Percentiles rank a stretch among this genome's conserved stretches.
phyloP scores from a whole-genome alignment of 2,329 filamentous ascomycete species.

The Diaporthe capsici region DNA sequence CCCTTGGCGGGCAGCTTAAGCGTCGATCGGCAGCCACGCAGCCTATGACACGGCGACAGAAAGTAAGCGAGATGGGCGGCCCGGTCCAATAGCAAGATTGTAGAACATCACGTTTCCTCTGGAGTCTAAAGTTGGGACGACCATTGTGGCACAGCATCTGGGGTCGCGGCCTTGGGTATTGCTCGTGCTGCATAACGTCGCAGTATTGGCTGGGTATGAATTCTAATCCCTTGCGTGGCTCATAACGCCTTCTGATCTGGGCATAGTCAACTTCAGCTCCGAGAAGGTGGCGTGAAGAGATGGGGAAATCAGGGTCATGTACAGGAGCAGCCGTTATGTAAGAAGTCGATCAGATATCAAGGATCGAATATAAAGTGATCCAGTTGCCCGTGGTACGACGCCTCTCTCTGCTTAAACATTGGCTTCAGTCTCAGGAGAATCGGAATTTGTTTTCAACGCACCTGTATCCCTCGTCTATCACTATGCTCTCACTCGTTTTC shows the following conservation, averaged over 20 bases:
- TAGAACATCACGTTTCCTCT: conserved; percentile 1
- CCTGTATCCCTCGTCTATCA: background rate
- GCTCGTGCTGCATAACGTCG: conserved; percentile 15
- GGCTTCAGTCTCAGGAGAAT: background rate
- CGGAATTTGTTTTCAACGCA: background rate
- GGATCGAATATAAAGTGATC: background rate
- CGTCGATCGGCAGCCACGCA: conserved; percentile 13
- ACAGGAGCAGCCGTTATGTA: no score
- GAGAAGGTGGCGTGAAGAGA: background rate
- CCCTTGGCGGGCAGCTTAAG: background rate
- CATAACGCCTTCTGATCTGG: conserved; percentile 19
- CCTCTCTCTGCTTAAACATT: background rate
- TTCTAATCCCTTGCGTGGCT: background rate
- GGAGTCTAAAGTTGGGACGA: background rate
- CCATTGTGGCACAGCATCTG: conserved; percentile 9
- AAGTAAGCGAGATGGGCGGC: background rate
- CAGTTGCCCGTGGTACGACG: background rate
- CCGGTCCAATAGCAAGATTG: background rate
- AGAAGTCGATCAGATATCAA: no score
- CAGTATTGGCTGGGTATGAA: conserved; percentile 10
- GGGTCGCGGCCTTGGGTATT: background rate
- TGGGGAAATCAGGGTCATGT: background rate
- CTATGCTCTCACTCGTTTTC: background rate
- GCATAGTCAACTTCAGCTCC: conserved; percentile 8
- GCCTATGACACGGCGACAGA: background rate